Conservation (phyloP, 225 moss, liverwort and hornwort genomes). For the Sphagnum tenellum region DNA sequence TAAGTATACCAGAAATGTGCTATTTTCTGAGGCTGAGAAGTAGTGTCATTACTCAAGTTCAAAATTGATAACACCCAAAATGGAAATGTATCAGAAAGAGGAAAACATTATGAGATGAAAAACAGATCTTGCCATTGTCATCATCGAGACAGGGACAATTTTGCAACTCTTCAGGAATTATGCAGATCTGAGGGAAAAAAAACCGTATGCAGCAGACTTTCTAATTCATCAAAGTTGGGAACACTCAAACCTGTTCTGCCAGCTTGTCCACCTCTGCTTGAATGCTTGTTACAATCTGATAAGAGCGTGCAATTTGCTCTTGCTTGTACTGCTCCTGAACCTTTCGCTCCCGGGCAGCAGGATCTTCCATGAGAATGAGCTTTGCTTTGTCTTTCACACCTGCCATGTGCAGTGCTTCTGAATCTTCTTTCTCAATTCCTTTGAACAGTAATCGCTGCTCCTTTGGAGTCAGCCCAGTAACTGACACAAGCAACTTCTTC, state of each 20-base stretch:
- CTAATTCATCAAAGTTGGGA: no score
- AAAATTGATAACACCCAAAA: no score
- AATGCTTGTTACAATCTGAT: conserved; percentile 57
- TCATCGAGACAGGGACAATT: no score
- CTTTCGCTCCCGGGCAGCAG: conserved; percentile 83
- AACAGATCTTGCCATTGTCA: no score
- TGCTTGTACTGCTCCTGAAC: conserved; percentile 78
- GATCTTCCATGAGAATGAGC: conserved; percentile 95
- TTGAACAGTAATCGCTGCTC: conserved; percentile 92
- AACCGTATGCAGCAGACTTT: conserved; percentile 11
- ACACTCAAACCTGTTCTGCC: conserved; percentile 55
- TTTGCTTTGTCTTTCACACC: conserved; percentile 97
- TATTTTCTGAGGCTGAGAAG: no score
- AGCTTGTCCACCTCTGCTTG: conserved; percentile 80
- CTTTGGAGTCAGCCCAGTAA: conserved; percentile 80
- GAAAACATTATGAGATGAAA: no score
- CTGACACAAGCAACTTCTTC: conserved; percentile 82
- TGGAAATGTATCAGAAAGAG: no score
- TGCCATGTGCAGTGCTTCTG: conserved; percentile 74
- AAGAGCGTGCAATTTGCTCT: conserved; percentile 80
- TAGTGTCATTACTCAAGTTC: no score
- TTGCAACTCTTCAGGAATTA: background rate
- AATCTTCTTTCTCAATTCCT: conserved; percentile 98
- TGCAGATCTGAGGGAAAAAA: conserved; percentile 9
- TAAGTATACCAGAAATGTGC: no score